Percentiles rank a stretch among this genome's conserved stretches.
Evolutionary conservation across 2,329 filamentous ascomycete genomes (phyloP).

Genomic region (Venturia pyrina): DNA sequence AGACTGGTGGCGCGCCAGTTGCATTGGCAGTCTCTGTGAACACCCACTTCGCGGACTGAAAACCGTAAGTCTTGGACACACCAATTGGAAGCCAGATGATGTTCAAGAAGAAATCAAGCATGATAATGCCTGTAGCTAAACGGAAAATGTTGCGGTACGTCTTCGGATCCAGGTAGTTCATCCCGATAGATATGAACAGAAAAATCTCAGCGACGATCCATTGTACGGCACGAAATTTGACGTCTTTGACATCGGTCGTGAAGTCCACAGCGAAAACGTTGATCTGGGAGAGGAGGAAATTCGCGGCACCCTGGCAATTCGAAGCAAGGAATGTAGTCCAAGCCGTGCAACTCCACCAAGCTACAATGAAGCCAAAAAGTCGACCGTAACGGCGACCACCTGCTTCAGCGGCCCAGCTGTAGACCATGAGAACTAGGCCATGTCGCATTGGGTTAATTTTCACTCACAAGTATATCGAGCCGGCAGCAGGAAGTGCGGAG

Average conservation of each 20-base stretch:
- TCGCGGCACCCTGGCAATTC: constrained; percentile 27
- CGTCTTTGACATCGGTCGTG: constrained; percentile 39
- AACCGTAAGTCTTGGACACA: constrained; percentile 45
- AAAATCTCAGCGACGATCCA: constrained; percentile 48
- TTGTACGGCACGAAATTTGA: constrained; percentile 51
- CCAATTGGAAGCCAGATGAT: constrained; percentile 52
- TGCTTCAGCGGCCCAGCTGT: constrained; percentile 47
- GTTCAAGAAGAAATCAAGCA: constrained; percentile 50
- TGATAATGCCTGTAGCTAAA: constrained; percentile 39
- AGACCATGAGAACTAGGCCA: background rate
- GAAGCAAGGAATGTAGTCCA: constrained; percentile 42
- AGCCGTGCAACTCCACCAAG: constrained; percentile 53
- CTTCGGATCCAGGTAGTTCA: constrained; percentile 28
- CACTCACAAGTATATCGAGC: constrained; percentile 44
- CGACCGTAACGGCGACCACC: constrained; percentile 46
- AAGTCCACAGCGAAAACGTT: constrained; percentile 48
- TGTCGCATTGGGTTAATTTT: background rate
- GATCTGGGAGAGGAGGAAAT: constrained; percentile 39
- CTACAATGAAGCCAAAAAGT: constrained; percentile 50
- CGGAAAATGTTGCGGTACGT: constrained; percentile 42
- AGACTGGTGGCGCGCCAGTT: constrained; percentile 39
- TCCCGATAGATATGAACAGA: constrained; percentile 25
- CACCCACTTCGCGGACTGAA: constrained; percentile 48
- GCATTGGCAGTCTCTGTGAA: constrained; percentile 52
- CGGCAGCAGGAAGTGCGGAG: constrained; percentile 48